A percentile compares a stretch with the other conserved stretches of the same genome.
Conservation (phyloP, 306 rosid species). For the Pueraria montana region DNA sequence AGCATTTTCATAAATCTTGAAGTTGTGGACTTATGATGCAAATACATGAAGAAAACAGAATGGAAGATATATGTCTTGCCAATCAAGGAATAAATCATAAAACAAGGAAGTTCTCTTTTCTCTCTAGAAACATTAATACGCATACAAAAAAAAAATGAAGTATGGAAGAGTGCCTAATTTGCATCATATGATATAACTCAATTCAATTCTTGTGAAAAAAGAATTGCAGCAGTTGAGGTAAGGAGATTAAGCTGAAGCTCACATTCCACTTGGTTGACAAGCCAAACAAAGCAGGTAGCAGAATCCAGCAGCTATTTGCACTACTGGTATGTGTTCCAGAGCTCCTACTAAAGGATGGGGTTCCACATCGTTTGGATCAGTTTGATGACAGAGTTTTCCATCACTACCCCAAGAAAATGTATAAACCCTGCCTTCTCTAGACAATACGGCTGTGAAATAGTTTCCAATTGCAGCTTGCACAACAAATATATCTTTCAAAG, state of each 20-base stretch:
- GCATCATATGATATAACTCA: not conserved
- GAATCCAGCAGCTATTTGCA: constrained; percentile 90
- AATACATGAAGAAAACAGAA: constrained; percentile 4
- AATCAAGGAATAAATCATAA: not conserved
- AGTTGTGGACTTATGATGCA: constrained; percentile 11
- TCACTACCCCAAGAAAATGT: constrained; percentile 88
- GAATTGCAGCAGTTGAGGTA: not conserved
- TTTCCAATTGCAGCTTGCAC: constrained; percentile 93
- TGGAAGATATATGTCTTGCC: not conserved
- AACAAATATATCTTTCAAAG: constrained; percentile 76
- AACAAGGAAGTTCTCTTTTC: not conserved
- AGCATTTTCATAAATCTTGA: not conserved
- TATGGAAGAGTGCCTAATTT: not conserved
- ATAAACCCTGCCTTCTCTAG: constrained; percentile 87
- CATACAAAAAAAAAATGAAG: not conserved
- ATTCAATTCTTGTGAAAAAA: not conserved
- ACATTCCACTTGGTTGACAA: constrained; percentile 84
- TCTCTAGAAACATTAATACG: not conserved
- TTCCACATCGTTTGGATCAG: constrained; percentile 72
- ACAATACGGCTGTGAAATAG: constrained; percentile 81
- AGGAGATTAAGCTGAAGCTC: constrained; percentile 49
- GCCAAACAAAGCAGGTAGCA: constrained; percentile 92
- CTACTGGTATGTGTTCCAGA: constrained; percentile 78
- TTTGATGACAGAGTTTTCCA: constrained; percentile 76
- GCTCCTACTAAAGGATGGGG: constrained; percentile 83